phyloP scores from a whole-genome alignment of 208 protist species.

The Phytomonas sp. region DNA sequence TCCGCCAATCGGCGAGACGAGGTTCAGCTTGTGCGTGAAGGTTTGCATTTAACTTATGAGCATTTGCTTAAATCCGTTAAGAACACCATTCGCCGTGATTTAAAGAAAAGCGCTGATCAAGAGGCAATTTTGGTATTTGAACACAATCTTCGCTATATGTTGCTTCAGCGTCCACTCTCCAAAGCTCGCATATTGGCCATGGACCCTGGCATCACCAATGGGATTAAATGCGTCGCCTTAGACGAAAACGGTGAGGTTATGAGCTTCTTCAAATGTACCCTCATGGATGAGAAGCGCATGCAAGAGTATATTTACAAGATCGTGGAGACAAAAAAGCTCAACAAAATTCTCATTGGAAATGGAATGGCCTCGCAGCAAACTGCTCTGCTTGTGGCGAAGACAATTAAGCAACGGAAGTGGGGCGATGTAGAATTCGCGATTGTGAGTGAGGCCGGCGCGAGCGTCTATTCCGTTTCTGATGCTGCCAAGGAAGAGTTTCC shows the following conservation, averaged over 20 bases:
- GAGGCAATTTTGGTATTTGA: constrained; percentile 73
- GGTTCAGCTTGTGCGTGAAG: constrained; percentile 13
- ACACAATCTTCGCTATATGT: constrained; percentile 69
- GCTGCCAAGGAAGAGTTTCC: constrained; percentile 72
- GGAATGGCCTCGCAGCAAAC: constrained; percentile 66
- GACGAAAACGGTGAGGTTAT: constrained; percentile 59
- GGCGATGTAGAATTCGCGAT: constrained; percentile 67
- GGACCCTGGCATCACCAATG: constrained; percentile 74
- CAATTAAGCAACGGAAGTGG: constrained; percentile 32
- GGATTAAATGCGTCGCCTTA: constrained; percentile 79
- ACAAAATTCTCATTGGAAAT: constrained; percentile 84
- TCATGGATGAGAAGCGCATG: constrained; percentile 58
- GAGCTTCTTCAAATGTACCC: constrained; percentile 57
- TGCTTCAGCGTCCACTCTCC: constrained; percentile 64
- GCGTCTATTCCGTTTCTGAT: constrained; percentile 75
- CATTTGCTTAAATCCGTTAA: constrained; percentile 39
- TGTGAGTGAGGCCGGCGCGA: constrained; percentile 79
- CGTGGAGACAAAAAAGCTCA: constrained; percentile 37
- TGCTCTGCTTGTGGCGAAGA: constrained; percentile 36
- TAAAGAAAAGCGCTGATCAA: constrained; percentile 68
- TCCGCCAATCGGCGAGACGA: constrained; percentile 1
- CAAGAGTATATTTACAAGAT: constrained; percentile 42
- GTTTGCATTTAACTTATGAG: constrained; percentile 19
- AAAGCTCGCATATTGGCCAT: constrained; percentile 67
- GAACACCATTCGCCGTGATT: constrained; percentile 42